These are phyloP conservation scores for Paraleonurus japonicus DNA, from an alignment of 257 asterid genomes.

Conservation along the genomic window DNA sequence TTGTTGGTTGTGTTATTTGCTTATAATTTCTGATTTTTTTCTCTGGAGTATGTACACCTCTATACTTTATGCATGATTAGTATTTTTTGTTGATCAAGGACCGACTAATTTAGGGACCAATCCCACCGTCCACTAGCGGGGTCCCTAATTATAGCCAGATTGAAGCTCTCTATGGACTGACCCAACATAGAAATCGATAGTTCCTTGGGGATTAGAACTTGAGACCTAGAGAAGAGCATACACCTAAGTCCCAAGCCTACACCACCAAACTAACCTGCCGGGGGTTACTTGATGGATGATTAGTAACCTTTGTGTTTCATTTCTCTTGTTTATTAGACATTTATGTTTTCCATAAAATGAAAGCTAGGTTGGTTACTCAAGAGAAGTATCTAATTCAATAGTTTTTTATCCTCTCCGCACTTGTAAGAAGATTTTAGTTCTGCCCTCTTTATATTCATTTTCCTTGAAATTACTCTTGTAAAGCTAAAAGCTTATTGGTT, in stretches of 20 bases:
- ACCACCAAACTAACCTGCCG: too few species aligned
- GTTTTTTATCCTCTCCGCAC: not conserved
- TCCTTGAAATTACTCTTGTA: not conserved
- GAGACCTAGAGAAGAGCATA: too few species aligned
- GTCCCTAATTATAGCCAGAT: too few species aligned
- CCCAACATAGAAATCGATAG: too few species aligned
- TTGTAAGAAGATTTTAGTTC: not conserved
- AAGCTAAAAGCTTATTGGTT: constrained; percentile 5
- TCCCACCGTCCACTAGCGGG: too few species aligned
- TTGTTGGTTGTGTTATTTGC: not conserved
- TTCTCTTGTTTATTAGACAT: not conserved
- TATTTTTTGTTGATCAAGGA: not conserved
- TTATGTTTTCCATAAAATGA: not conserved
- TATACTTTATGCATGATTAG: not conserved
- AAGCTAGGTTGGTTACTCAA: not conserved
- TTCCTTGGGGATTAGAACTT: too few species aligned
- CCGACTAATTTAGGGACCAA: too few species aligned
- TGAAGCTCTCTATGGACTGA: too few species aligned
- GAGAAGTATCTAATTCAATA: not conserved
- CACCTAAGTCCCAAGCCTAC: too few species aligned
- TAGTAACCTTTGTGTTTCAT: not conserved
- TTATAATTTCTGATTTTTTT: not conserved
- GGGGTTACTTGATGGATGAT: not conserved
- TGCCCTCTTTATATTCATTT: not conserved
- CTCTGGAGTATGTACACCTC: not conserved